A percentile compares a stretch with the other conserved stretches of the same genome.
These are phyloP conservation scores for Starmerella ratchasimensis DNA, from an alignment of 805 yeast genomes.

Conservation along the genomic window DNA sequence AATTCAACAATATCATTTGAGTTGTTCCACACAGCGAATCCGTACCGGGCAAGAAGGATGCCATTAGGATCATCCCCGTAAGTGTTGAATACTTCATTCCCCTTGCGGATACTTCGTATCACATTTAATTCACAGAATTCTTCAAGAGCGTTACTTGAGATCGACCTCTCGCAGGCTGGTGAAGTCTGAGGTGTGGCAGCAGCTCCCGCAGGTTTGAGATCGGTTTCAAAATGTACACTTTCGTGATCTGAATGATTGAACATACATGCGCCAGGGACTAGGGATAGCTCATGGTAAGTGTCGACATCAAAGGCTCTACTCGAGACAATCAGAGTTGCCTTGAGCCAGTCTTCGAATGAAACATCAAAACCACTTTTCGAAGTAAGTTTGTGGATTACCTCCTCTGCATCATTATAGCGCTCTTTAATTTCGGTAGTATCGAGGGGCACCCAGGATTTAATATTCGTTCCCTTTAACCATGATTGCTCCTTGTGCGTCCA, in stretches of 20 bases:
- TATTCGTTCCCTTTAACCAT: constrained; percentile 46
- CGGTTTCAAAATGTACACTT: constrained; percentile 52
- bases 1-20: constrained; percentile 44
- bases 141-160: constrained; percentile 22
- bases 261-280: constrained; percentile 86
- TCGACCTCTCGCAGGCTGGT: constrained; percentile 12
- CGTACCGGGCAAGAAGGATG: constrained; percentile 58
- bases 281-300: constrained; percentile 52
- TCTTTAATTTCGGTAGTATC: constrained; percentile 33
- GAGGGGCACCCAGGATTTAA: constrained; percentile 45
- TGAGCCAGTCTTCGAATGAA: constrained; percentile 25
- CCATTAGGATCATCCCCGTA: constrained; percentile 66
- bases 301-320: constrained; percentile 77
- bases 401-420: constrained; percentile 21
- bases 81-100: constrained; percentile 62
- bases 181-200: no score
- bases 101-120: constrained; percentile 31
- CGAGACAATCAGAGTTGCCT: constrained; percentile 50
- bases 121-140: constrained; percentile 56
- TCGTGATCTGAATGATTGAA: constrained; percentile 62
- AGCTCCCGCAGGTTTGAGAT: no score
- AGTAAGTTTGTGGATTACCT: constrained; percentile 27
- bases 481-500: constrained; percentile 44
- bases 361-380: neutral
- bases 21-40: constrained; percentile 49